Conservation (phyloP, 164 flowering plant species). For the Euptelea pleiosperma region DNA sequence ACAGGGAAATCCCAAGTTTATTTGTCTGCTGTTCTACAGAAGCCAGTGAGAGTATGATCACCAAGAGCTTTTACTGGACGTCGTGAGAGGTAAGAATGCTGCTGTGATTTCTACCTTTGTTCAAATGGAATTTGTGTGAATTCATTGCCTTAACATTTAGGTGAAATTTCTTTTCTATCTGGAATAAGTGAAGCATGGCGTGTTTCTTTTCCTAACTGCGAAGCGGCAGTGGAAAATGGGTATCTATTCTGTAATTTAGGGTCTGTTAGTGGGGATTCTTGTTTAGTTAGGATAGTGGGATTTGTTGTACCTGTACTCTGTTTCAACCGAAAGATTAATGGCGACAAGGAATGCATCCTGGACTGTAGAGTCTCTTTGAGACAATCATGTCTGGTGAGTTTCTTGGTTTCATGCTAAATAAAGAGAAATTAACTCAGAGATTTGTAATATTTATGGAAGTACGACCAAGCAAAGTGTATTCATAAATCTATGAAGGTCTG, state of each 20-base stretch:
- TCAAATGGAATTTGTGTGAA: slow-evolving; percentile 15
- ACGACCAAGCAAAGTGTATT: too few species aligned
- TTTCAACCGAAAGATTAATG: slow-evolving; percentile 18
- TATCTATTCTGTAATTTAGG: slow-evolving; percentile 3
- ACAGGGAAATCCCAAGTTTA: slow-evolving; percentile 65
- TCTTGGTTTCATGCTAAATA: too few species aligned
- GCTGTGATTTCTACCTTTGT: slow-evolving; percentile 11
- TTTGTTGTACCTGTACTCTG: slow-evolving; percentile 2
- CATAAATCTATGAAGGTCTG: too few species aligned
- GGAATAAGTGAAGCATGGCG: slow-evolving; percentile 25
- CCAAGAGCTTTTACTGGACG: not conserved
- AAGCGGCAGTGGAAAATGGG: slow-evolving; percentile 17
- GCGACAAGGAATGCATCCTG: not conserved
- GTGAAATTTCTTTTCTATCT: slow-evolving; percentile 14
- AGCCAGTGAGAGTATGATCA: slow-evolving; percentile 69
- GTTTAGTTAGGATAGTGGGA: not conserved
- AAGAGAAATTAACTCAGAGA: too few species aligned
- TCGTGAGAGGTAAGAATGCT: slow-evolving; percentile 20
- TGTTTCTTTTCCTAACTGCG: slow-evolving; percentile 25
- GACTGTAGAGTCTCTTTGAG: not conserved
- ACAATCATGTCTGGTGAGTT: not conserved
- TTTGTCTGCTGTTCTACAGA: slow-evolving; percentile 89
- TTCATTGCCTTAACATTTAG: slow-evolving; percentile 16
- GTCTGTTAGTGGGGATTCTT: slow-evolving; percentile 14
- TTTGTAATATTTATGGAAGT: too few species aligned